Percentiles rank a stretch among this genome's conserved stretches.
Conservation (phyloP, 345 rosid species). For the Cardamine occulta region DNA sequence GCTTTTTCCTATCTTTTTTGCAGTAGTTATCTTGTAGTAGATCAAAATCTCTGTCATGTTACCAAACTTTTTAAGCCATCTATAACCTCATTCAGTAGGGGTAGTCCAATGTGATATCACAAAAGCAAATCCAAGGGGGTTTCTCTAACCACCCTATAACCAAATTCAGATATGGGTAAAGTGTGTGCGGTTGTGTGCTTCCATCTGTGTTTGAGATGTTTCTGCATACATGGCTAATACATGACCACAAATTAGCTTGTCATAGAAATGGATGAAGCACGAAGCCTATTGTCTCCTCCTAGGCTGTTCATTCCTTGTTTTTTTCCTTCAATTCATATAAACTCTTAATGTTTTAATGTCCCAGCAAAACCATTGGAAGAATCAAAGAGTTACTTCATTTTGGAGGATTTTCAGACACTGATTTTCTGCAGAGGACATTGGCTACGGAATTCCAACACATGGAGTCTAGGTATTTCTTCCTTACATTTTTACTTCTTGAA, state of each 20-base stretch:
- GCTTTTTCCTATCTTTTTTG: conserved; percentile 3
- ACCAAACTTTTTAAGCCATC: background rate
- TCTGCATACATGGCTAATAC: background rate
- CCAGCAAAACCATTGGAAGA: conserved; percentile 74
- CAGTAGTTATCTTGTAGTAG: conserved; percentile 9
- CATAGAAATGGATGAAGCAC: conserved; percentile 17
- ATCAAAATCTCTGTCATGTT: conserved; percentile 6
- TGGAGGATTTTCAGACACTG: conserved; percentile 63
- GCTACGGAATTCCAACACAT: conserved; percentile 76
- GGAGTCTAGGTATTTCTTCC: conserved; percentile 65
- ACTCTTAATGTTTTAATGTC: conserved; percentile 18
- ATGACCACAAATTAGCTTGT: conserved; percentile 8
- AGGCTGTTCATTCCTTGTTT: conserved; percentile 1
- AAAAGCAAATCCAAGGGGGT: background rate
- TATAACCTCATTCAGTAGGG: conserved; percentile 3
- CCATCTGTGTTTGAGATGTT: background rate
- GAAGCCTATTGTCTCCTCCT: conserved; percentile 1
- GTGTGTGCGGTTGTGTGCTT: conserved; percentile 13
- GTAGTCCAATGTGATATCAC: background rate
- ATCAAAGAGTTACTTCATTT: conserved; percentile 59
- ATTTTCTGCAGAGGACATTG: conserved; percentile 66
- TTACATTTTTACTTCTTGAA: conserved; percentile 20
- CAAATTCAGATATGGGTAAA: background rate
- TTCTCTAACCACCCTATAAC: background rate
- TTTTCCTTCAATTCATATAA: background rate